Evolutionary conservation across 2,329 filamentous ascomycete species (phyloP), one percentile per base, ranked within the genome.

Genomic region (Chrysosporium keratinophilum): DNA sequence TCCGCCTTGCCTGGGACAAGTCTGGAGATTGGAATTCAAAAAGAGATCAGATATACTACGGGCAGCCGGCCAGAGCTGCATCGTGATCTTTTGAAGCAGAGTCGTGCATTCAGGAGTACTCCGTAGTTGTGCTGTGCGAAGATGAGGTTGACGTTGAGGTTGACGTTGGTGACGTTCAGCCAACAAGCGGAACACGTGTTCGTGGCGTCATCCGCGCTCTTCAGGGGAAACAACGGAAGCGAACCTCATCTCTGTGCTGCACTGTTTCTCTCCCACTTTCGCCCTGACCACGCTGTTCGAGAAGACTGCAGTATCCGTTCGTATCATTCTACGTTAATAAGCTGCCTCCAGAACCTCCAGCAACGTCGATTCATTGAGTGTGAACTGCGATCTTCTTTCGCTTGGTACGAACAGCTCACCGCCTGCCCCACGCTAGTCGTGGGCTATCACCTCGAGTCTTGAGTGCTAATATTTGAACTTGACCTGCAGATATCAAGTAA

Each of bases 121-220:
- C n/a, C n/a, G n/a, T n/a, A n/a, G n/a, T n/a, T n/a, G n/a, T 28
- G 23, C 7, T 28, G 23, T 28, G 23, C 7, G 23, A 28, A 37
- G 35, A 12, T 37, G 35, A 12, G 11, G 35, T 37, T 37, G 35
- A n/a, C 10, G 35, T 41, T 9, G 17, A 15, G 5, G 39, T 15
- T 41, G 39, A 19, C 4, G 39, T 3, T 41, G 39, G 17, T 45
- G 44, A 5, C 3, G 23, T 28, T 3, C 23, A 28, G 23, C 23
- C 23, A 28, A 28, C 23, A 31, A 31, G 46, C 34, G 34, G 45
- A 50, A 42, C 48, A 50, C 48, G 48, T 50, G 48, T 42, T 43
- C 37, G n/a, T 34, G 33, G 3, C 17, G 33, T 23, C 47, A 50
- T 39, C 23, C 23, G 33, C 19, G 34, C 23, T 45, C 17, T 10